These are phyloP conservation scores for Candida namnaoensis DNA, from an alignment of 805 yeast genomes.

Conservation along the genomic window DNA sequence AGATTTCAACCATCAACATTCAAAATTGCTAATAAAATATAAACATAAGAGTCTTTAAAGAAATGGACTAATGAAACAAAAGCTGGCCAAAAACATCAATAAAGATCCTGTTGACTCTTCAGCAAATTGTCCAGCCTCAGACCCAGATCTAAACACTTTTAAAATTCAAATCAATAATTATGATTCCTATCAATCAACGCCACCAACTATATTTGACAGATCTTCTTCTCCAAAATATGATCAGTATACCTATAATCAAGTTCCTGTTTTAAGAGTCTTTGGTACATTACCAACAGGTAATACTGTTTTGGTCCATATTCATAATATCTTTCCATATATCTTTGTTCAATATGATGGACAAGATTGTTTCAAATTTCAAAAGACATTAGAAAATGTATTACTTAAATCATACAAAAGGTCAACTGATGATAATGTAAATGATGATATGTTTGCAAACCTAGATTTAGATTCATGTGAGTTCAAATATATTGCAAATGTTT, in stretches of 20 bases:
- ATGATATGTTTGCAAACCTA: not conserved
- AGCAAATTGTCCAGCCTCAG: not conserved
- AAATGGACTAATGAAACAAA: too few relatives aligned
- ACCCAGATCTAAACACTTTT: slow-evolving; percentile 3
- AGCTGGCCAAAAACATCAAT: too few relatives aligned
- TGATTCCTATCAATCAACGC: slow-evolving; percentile 51
- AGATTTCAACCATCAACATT: too few relatives aligned
- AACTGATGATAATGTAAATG: slow-evolving; percentile 5
- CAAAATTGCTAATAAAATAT: too few relatives aligned
- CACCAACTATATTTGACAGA: slow-evolving; percentile 47
- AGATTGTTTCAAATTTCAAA: slow-evolving; percentile 30
- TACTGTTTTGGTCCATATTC: slow-evolving; percentile 61
- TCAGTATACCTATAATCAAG: slow-evolving; percentile 29
- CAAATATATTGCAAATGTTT: slow-evolving; percentile 48
- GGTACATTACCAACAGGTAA: slow-evolving; percentile 62
- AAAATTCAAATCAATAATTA: slow-evolving; percentile 51
- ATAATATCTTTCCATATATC: slow-evolving; percentile 78
- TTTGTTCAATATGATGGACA: slow-evolving; percentile 53
- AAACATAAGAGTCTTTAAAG: too few relatives aligned
- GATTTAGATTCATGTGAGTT: slow-evolving; percentile 6
- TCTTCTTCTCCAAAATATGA: slow-evolving; percentile 11
- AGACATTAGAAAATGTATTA: slow-evolving; percentile 35
- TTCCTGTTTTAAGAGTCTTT: slow-evolving; percentile 72
- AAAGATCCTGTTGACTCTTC: too few relatives aligned
- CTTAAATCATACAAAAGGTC: slow-evolving; percentile 27